phyloP scores from a whole-genome alignment of 441 rosid genomes.

The Gossypium davidsonii region DNA sequence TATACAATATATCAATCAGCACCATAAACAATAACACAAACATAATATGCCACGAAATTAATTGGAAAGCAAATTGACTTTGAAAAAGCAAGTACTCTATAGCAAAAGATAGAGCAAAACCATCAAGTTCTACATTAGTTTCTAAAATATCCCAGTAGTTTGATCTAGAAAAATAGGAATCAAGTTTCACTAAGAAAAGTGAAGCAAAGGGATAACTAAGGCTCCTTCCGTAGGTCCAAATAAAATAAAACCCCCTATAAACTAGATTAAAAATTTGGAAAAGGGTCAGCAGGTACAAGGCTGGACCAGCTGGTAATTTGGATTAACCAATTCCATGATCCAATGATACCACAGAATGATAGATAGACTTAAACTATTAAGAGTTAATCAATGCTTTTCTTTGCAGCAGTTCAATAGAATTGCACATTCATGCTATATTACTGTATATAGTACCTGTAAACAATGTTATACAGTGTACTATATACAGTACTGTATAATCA shows the following conservation, averaged over 20 bases:
- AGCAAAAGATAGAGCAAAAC: neutral
- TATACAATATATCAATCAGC: slow-evolving; percentile 2
- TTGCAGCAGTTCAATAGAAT: neutral
- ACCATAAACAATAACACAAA: neutral
- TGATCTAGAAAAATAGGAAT: neutral
- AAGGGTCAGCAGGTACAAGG: neutral
- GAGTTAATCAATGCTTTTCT: no score
- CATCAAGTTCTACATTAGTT: neutral
- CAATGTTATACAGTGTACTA: neutral
- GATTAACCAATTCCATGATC: neutral
- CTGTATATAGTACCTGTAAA: neutral
- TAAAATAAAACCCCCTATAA: neutral
- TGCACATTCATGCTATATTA: neutral
- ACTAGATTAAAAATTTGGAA: neutral
- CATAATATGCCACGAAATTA: neutral
- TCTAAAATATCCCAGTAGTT: neutral
- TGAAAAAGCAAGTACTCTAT: neutral
- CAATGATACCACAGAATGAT: neutral
- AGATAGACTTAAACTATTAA: neutral
- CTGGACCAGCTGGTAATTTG: neutral
- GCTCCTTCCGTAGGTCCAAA: neutral
- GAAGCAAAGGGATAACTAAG: neutral
- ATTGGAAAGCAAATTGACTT: neutral
- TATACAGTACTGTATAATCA: neutral
- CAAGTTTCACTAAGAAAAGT: neutral